Conservation (phyloP, 164 flowering plant species). For the Stephania japonica region DNA sequence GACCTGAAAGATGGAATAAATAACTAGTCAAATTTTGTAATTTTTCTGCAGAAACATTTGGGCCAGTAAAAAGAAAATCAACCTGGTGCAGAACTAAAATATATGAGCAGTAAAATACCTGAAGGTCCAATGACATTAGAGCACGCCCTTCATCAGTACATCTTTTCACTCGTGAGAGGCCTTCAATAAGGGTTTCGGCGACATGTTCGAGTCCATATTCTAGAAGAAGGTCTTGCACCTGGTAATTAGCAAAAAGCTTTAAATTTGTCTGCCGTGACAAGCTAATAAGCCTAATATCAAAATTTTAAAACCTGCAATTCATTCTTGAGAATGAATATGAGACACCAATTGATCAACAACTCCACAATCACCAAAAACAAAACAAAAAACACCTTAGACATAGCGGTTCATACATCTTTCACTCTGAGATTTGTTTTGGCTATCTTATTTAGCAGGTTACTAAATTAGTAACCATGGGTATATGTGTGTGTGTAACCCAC, state of each 20-base stretch:
- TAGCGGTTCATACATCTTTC: not conserved
- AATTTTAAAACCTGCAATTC: not conserved
- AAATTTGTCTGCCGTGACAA: not conserved
- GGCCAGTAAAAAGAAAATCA: not conserved
- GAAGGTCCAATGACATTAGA: conserved; percentile 90
- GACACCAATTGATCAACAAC: too few relatives aligned
- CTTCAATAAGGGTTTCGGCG: conserved; percentile 88
- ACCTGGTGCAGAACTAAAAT: not conserved
- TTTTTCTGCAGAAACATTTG: not conserved
- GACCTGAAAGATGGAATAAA: conserved; percentile 47
- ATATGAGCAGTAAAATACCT: conserved; percentile 37
- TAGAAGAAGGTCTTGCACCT: conserved; percentile 80
- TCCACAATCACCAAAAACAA: too few relatives aligned
- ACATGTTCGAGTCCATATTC: conserved; percentile 87
- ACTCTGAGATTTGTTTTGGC: not conserved
- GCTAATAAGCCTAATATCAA: not conserved
- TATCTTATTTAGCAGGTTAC: too few relatives aligned
- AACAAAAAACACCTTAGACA: not conserved
- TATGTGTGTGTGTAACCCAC: too few relatives aligned
- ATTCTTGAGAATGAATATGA: not conserved
- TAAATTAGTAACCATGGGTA: too few relatives aligned
- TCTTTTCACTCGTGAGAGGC: conserved; percentile 81
- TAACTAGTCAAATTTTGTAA: not conserved
- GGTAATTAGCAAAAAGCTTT: conserved; percentile 14
- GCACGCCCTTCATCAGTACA: conserved; percentile 98